Evolutionary conservation across 1,139 yeast species (phyloP).

Genomic region (Kodamaea alishanica): DNA sequence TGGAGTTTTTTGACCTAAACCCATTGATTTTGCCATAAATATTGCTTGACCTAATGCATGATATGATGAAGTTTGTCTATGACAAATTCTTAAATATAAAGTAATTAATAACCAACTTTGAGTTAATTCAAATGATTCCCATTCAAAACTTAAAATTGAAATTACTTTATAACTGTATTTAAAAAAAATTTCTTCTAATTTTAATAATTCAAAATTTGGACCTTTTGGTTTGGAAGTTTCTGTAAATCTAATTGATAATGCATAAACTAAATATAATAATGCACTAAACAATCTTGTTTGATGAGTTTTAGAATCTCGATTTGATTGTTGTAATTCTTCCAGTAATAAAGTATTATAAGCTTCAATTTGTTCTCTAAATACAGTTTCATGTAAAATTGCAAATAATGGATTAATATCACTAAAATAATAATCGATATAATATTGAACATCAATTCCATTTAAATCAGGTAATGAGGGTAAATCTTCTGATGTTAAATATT

Average conservation of each 20-base stretch:
- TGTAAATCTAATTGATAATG: constrained; percentile 50
- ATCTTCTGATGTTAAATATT: constrained; percentile 41
- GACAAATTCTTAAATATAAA: constrained; percentile 51
- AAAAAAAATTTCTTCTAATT: constrained; percentile 51
- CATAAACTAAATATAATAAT: constrained; percentile 47
- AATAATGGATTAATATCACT: constrained; percentile 52
- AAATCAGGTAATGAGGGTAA: constrained; percentile 35
- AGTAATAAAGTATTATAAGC: constrained; percentile 27
- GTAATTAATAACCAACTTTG: constrained; percentile 60
- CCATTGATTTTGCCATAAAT: constrained; percentile 55
- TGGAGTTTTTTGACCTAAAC: constrained; percentile 36
- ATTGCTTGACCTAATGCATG: constrained; percentile 54
- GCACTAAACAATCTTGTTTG: constrained; percentile 50
- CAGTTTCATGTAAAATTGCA: constrained; percentile 52
- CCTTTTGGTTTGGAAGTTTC: constrained; percentile 44
- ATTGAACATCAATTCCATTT: constrained; percentile 13
- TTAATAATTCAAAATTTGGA: constrained; percentile 26
- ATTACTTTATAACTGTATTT: constrained; percentile 48
- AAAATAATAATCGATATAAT: constrained; percentile 42
- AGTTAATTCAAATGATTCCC: constrained; percentile 64
- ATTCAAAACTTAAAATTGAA: constrained; percentile 53
- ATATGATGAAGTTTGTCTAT: constrained; percentile 56
- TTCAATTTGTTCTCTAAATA: constrained; percentile 50
- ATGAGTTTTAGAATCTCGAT: constrained; percentile 21
- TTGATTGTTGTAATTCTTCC: constrained; percentile 12